A percentile compares a stretch with the other conserved stretches of the same genome.
phyloP scores from a whole-genome alignment of 2,329 filamentous ascomycete species.

The Fusarium sp. region DNA sequence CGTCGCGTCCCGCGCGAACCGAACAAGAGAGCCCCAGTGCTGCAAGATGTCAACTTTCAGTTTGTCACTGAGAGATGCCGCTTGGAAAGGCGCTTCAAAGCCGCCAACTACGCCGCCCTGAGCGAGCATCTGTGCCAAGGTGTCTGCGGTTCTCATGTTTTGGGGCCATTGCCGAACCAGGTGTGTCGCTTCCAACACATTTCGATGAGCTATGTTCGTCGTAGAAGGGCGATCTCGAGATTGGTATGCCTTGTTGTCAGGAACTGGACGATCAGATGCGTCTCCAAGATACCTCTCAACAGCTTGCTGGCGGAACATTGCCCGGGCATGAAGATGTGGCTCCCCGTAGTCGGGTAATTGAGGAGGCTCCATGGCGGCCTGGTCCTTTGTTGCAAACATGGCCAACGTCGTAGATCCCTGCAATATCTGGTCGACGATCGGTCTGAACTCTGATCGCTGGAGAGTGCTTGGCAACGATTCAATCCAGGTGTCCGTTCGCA shows the following conservation, averaged over 20 bases:
- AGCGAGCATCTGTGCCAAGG: constrained; percentile 30
- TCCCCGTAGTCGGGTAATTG: constrained; percentile 25
- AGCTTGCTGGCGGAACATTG: constrained; percentile 29
- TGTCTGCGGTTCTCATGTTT: constrained; percentile 31
- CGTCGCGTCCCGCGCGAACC: constrained; percentile 6
- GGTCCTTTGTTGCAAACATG: constrained; percentile 37
- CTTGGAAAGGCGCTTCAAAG: constrained; percentile 26
- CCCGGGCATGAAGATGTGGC: constrained; percentile 32
- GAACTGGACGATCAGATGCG: constrained; percentile 1
- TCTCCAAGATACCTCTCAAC: constrained; percentile 25
- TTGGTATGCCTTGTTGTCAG: constrained; percentile 20
- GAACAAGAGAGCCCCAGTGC: constrained; percentile 36
- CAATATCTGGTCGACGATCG: constrained; percentile 48
- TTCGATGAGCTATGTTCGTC: constrained; percentile 33
- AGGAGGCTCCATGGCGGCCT: not conserved
- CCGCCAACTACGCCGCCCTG: constrained; percentile 30
- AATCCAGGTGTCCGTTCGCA: constrained; percentile 50
- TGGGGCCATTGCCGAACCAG: constrained; percentile 31
- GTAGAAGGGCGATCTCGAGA: constrained; percentile 37
- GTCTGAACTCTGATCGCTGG: constrained; percentile 52
- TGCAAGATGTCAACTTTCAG: constrained; percentile 34
- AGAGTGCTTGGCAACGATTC: constrained; percentile 41
- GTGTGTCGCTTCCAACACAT: constrained; percentile 38
- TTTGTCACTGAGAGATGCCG: constrained; percentile 33
- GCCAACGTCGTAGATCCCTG: constrained; percentile 43